Base-by-base conservation (phyloP, 1,284 basidiomycete species). In the Apiotrichum domesticum region DNA sequence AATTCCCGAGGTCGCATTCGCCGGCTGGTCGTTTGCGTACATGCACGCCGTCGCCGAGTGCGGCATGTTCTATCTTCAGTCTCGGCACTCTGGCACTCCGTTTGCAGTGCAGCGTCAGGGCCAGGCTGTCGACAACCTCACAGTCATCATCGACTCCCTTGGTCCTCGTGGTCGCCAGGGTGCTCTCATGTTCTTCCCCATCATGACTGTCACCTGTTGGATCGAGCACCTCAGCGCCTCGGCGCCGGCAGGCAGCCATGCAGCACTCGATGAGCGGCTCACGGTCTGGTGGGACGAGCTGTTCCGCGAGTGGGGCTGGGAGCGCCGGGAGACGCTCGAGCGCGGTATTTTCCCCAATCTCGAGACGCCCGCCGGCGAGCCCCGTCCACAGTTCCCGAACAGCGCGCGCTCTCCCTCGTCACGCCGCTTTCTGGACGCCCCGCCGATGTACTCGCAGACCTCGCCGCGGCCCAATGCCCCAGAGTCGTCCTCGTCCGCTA, bases 21-120 rank as follows among this genome's bases (percentile, higher is more conserved):
- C 67, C 6, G 78, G 77, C 6, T 77, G 75, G 70, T 67, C 75
- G 54, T 79, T 76, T 63, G 74, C 75, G 1, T 73, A 77, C 66
- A 79, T 79, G 76, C 78, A 79, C 64, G 67, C 72, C 5, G 58
- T 78, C 5, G 78, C 78, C 15, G 78, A 79, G 58, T 77, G 77
- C 51, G 75, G 76, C 42, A 78, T 78, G 70, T 78, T 79, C 58
- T 75, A 79, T 57, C 69, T 79, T 46, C 75, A 79, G 59, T 74
- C 73, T 29, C 62, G 62, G 48, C 62, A 66, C n/a, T 46, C 54
- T 8, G 69, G 67, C 15, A 52, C 58, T 1, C 58, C 45, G 46
- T 66, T 56, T 42, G 67, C 72, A 1, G 70, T 74, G 15, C 68
- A 69, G 46, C 63, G 74, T 43, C 75, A 77, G 59, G 64, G 66